Conservation (phyloP, 2,329 filamentous ascomycete genomes). For the Phyllosticta citrichinensis region DNA sequence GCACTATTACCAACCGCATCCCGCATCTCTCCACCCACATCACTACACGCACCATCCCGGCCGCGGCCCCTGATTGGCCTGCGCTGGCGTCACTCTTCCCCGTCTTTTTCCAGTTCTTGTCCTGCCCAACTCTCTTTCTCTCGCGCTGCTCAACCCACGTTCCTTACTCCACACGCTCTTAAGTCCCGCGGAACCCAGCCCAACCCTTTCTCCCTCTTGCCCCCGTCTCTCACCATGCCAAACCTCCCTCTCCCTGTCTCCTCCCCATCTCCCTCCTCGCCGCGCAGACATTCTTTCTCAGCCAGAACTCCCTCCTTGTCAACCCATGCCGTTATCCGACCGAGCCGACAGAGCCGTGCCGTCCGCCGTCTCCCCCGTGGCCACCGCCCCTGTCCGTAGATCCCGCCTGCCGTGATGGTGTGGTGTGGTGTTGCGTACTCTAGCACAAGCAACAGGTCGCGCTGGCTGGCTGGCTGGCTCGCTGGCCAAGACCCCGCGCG, state of each 20-base stretch:
- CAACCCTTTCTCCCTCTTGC: neutral
- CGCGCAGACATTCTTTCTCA: too few species aligned
- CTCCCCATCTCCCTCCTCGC: neutral
- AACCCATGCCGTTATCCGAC: neutral
- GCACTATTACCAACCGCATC: neutral
- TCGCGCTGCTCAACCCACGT: neutral
- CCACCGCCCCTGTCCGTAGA: neutral
- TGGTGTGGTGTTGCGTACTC: neutral
- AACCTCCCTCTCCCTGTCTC: neutral
- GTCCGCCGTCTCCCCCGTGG: neutral
- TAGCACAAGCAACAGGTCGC: too few species aligned
- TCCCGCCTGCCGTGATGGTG: neutral
- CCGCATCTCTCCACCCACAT: neutral
- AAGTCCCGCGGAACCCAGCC: neutral
- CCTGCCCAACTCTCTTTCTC: neutral
- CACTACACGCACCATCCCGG: neutral
- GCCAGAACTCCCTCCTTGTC: neutral
- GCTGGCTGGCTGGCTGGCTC: too few species aligned
- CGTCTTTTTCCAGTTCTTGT: neutral
- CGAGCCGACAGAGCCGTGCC: neutral
- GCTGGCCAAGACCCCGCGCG: too few species aligned
- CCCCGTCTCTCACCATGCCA: neutral
- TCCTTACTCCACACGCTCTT: neutral
- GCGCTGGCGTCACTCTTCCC: neutral
- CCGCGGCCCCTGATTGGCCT: neutral